These are phyloP conservation scores for Prunus yedoensis DNA, from an alignment of 331 rosid genomes.

Conservation along the genomic window DNA sequence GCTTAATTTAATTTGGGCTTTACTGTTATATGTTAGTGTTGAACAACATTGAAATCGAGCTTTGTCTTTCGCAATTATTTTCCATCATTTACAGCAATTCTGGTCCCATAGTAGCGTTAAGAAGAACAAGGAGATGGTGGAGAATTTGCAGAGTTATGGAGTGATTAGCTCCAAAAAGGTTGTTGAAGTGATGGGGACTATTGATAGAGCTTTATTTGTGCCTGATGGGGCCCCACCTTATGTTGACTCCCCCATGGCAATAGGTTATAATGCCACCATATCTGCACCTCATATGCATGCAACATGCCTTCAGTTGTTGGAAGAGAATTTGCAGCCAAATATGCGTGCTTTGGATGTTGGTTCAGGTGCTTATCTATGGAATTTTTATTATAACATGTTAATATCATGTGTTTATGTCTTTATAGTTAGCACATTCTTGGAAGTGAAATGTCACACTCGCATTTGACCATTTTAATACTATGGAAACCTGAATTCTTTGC, in stretches of 20 bases:
- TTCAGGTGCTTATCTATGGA: constrained; percentile 52
- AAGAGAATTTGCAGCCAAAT: constrained; percentile 79
- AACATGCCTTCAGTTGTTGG: constrained; percentile 81
- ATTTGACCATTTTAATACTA: not conserved
- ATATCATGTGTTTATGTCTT: not conserved
- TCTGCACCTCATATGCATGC: constrained; percentile 99
- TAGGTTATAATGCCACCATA: constrained; percentile 92
- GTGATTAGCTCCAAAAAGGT: constrained; percentile 61
- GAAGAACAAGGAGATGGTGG: constrained; percentile 82
- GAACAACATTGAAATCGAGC: not conserved
- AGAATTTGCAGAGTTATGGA: constrained; percentile 63
- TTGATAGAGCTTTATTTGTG: constrained; percentile 84
- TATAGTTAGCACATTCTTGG: not conserved
- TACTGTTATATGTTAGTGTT: not conserved
- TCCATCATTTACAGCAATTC: constrained; percentile 47
- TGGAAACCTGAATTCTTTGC: not conserved
- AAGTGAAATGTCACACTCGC: not conserved
- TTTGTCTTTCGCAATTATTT: not conserved
- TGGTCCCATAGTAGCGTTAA: constrained; percentile 57
- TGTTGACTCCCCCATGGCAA: constrained; percentile 76
- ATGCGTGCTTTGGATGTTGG: constrained; percentile 93
- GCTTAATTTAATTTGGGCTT: not conserved
- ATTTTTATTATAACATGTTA: not conserved
- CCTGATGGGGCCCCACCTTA: constrained; percentile 68
- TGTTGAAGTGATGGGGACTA: constrained; percentile 66